A percentile compares a stretch with the other conserved stretches of the same genome.
Conservation (phyloP, 129 eudicot species). For the Pseudognaphalium luteoalbum region DNA sequence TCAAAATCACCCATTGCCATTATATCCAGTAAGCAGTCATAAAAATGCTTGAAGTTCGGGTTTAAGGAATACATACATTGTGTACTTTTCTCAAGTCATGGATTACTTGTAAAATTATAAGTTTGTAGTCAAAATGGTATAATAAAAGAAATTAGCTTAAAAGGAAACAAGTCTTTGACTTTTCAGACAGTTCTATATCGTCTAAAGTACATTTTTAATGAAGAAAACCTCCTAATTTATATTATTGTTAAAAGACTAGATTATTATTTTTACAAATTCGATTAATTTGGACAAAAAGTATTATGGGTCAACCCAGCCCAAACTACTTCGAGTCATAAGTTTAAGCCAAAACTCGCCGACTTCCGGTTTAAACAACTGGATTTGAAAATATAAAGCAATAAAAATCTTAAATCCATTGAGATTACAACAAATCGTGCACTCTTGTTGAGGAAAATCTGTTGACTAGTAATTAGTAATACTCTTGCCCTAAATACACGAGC, state of each 20-base stretch:
- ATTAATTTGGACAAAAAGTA: background rate
- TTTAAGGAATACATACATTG: conserved; percentile 47
- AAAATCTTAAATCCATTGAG: no score
- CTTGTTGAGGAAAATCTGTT: no score
- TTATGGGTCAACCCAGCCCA: background rate
- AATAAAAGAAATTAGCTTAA: background rate
- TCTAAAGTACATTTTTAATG: background rate
- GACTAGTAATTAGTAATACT: no score
- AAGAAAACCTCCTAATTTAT: background rate
- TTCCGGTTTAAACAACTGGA: no score
- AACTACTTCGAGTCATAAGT: background rate
- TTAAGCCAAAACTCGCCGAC: background rate
- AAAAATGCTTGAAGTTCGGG: conserved; percentile 54
- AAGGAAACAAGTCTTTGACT: background rate
- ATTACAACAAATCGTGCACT: no score
- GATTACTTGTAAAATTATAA: conserved; percentile 30
- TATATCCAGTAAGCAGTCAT: conserved; percentile 60
- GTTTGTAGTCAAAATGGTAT: background rate
- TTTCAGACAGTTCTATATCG: background rate
- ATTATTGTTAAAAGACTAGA: no score
- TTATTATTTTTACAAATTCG: background rate
- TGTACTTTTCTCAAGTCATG: conserved; percentile 27
- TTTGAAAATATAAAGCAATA: no score
- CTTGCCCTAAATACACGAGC: no score
- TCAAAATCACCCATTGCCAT: conserved; percentile 51